These are phyloP conservation scores for Phalaenopsis equestris DNA, from an alignment of 106 monocot species.

Conservation along the genomic window DNA sequence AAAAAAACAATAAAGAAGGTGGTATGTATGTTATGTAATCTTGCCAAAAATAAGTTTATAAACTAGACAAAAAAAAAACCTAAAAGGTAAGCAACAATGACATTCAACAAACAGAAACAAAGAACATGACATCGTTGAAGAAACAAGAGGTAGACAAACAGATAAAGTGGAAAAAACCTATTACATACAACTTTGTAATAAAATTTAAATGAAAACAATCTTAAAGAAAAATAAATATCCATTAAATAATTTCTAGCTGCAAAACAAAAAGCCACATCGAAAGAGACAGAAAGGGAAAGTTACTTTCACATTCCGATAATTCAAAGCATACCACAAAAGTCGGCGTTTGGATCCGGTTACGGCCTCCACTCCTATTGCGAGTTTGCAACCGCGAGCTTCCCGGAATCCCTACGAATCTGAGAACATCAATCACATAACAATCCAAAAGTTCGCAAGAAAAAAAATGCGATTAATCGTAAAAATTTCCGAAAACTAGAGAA, in stretches of 20 bases:
- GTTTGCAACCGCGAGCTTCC: neutral
- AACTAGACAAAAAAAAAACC: neutral
- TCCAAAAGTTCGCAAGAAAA: neutral
- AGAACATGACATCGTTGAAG: neutral
- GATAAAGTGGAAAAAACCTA: neutral
- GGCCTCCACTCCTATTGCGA: neutral
- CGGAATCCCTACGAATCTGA: neutral
- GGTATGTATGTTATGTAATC: no score
- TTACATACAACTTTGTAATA: neutral
- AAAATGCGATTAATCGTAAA: neutral
- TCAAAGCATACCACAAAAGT: neutral
- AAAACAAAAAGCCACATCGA: neutral
- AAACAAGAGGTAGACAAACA: neutral
- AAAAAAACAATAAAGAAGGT: no score
- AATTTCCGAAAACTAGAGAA: neutral
- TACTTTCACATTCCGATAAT: neutral
- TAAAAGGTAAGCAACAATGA: neutral
- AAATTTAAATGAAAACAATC: neutral
- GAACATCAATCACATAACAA: neutral
- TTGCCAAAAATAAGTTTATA: no score
- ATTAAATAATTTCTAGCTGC: neutral
- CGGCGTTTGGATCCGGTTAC: neutral
- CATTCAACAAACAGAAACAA: neutral
- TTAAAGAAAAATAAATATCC: neutral
- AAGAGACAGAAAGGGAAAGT: neutral